Evolutionary conservation across 495 filamentous ascomycete species (phyloP).

Genomic region (Penicillium alfredii): DNA sequence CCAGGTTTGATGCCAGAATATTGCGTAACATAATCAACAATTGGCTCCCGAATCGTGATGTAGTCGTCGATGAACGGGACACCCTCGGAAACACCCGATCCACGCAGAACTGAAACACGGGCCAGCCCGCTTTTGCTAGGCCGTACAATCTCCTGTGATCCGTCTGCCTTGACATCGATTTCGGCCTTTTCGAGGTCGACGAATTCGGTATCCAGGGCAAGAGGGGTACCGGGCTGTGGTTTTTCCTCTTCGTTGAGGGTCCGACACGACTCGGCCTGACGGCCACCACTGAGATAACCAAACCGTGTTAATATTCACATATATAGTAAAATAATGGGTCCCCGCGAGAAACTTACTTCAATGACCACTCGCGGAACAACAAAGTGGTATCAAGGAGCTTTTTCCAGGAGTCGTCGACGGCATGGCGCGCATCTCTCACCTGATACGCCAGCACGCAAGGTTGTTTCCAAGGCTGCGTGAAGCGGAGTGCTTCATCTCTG

Average conservation of each 20-base stretch:
- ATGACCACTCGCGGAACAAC: constrained; percentile 66
- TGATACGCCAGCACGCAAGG: constrained; percentile 86
- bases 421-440: constrained; percentile 63
- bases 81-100: constrained; percentile 66
- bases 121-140: constrained; percentile 81
- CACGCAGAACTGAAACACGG: constrained; percentile 81
- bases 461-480: constrained; percentile 84
- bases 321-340: background rate
- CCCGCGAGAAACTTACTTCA: constrained; percentile 50
- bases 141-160: constrained; percentile 75
- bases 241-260: constrained; percentile 61
- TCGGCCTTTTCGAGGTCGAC: constrained; percentile 85
- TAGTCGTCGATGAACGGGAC: constrained; percentile 95
- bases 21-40: constrained; percentile 93
- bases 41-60: constrained; percentile 78
- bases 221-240: constrained; percentile 62
- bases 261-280: constrained; percentile 38
- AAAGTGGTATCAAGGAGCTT: constrained; percentile 71
- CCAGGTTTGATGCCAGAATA: constrained; percentile 84
- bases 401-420: constrained; percentile 82
- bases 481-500: constrained; percentile 75
- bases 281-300: no score
- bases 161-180: constrained; percentile 88
- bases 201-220: constrained; percentile 94
- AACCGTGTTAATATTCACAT: constrained; percentile 9